Evolutionary conservation across 768 basidiomycete genomes (phyloP).

Genomic region (Lentinus brumalis): DNA sequence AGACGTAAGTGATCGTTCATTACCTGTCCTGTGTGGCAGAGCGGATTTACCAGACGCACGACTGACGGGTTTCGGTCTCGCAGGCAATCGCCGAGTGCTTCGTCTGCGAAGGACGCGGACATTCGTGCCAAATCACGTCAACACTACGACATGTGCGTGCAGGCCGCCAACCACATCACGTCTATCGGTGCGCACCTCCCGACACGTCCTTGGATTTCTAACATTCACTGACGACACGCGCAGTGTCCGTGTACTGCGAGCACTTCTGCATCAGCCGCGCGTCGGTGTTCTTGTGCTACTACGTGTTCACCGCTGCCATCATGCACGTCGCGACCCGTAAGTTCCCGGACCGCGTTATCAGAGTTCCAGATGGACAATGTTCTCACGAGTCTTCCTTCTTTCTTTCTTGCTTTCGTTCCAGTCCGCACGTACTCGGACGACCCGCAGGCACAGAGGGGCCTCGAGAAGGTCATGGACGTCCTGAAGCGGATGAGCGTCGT

Average conservation of each 20-base stretch:
- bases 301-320: constrained; percentile 76
- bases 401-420: constrained; percentile 23
- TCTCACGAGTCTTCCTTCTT: neutral
- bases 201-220: neutral
- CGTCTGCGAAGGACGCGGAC: constrained; percentile 51
- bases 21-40: neutral
- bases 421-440: constrained; percentile 68
- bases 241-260: constrained; percentile 63
- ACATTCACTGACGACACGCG: constrained; percentile 4
- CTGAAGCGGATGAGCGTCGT: constrained; percentile 65
- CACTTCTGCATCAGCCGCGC: constrained; percentile 61
- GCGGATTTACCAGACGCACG: neutral
- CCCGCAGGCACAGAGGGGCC: constrained; percentile 66
- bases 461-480: constrained; percentile 67
- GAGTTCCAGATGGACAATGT: neutral
- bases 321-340: constrained; percentile 76
- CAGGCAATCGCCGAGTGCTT: constrained; percentile 17
- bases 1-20: constrained; percentile 15
- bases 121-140: constrained; percentile 55
- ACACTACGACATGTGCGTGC: constrained; percentile 72
- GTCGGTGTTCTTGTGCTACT: constrained; percentile 75
- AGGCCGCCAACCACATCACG: constrained; percentile 79
- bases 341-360: neutral
- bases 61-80: neutral
- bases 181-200: constrained; percentile 54